Evolutionary conservation across 1,284 basidiomycete genomes (phyloP), one percentile per base, ranked within the genome.

Genomic region (Moesziomyces antarcticus): DNA sequence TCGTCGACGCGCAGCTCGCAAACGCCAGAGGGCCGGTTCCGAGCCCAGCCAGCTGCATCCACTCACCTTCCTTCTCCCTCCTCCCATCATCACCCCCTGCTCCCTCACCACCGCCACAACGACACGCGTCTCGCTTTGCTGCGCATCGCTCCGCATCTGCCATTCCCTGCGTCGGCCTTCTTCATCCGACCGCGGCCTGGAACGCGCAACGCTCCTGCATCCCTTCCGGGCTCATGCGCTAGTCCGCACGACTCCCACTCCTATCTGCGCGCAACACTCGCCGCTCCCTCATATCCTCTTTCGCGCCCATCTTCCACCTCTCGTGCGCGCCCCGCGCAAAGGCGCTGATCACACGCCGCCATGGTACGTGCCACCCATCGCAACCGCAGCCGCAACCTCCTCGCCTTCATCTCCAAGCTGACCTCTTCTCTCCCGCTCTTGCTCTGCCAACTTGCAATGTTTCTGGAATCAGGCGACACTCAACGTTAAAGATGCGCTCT

Each of bases 401-500:
- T n/a, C 37, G 18, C 22, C 1, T 27, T 22, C 8, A 8, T 25
- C n/a, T 16, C 16, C n/a, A 6, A 27, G n/a, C 44, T 57, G 24
- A 50, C 45, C 50, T 37, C 1, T 47, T 24, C 30, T n/a, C 35
- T 37, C 33, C 40, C 21, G 33, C 7, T 47, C 4, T 18, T 41
- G 33, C 33, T 27, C 21, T 21, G 37, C 37, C 16, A 11, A 18
- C 24, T 42, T 33, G 30, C 30, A 13, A 33, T 13, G 30, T 18
- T 18, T 20, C 27, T 7, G 14, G 10, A 22, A 42, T 9, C 50
- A 60, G 84, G 81, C 81, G 57, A 82, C 83, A 22, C 76, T 85
- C 64, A 85, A 85, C 74, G 85, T 85, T 81, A 92, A 93, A 63
- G 95, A 97, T 86, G 95, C 95, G n/a, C 88, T 98, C 82, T 92